These are phyloP conservation scores for Pinus albicaulis DNA, from an alignment of 75 land plant genomes.

Conservation along the genomic window DNA sequence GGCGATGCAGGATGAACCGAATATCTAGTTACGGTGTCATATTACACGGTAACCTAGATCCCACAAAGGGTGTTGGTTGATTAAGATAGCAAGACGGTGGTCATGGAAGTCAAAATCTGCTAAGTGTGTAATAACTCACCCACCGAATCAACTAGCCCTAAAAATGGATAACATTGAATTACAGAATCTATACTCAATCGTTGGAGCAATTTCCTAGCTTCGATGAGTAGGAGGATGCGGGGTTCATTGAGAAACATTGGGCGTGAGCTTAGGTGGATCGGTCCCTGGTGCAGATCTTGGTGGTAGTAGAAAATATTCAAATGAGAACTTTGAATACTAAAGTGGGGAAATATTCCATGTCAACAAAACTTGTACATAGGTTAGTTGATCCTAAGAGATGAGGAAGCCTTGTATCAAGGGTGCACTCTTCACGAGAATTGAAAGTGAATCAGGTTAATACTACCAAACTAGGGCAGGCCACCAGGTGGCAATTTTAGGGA, in stretches of 20 bases:
- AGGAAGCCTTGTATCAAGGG: no score
- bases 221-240: no score
- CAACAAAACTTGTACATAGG: neutral
- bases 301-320: no score
- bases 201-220: no score
- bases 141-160: no score
- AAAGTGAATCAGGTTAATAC: neutral
- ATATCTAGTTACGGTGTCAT: neutral
- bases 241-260: no score
- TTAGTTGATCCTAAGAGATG: constrained; percentile 1
- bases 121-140: neutral
- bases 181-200: neutral
- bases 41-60: neutral
- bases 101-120: constrained; percentile 1
- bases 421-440: no score
- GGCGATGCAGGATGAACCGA: constrained; percentile 12
- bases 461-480: neutral
- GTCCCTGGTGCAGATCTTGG: no score
- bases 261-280: no score
- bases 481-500: neutral
- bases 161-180: neutral
- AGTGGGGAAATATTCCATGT: no score
- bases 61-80: neutral
- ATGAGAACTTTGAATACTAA: no score
- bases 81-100: no score